Percentiles rank a stretch among this genome's conserved stretches.
Conservation (phyloP, 2,329 filamentous ascomycete species). For the Colletotrichum acutatum region DNA sequence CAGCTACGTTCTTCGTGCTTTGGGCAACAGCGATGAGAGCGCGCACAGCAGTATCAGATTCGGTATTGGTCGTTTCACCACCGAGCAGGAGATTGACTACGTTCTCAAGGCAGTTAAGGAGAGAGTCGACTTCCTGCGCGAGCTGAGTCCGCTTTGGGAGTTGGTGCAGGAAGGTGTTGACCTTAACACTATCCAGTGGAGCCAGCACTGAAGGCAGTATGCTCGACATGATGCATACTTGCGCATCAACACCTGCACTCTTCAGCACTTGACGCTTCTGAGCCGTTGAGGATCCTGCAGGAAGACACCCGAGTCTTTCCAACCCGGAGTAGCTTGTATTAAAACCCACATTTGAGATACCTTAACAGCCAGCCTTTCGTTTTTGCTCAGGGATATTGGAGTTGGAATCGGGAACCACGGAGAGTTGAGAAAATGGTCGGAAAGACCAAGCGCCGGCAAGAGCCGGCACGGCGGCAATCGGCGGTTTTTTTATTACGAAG, state of each 20-base stretch:
- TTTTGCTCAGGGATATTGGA: conserved; percentile 34
- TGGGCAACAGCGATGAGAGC: conserved; percentile 96
- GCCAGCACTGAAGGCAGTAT: conserved; percentile 77
- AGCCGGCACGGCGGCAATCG: background rate
- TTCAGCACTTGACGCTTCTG: background rate
- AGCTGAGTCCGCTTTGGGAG: conserved; percentile 97
- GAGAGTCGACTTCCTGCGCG: conserved; percentile 90
- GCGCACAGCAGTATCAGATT: conserved; percentile 98
- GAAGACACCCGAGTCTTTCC: conserved; percentile 2
- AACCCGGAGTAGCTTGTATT: conserved; percentile 26
- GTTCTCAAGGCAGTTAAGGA: conserved; percentile 94
- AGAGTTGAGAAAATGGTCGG: conserved; percentile 5
- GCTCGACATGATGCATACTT: background rate
- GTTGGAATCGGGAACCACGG: conserved; percentile 20
- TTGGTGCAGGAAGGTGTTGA: conserved; percentile 97
- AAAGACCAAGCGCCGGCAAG: conserved; percentile 1
- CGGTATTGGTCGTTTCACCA: conserved; percentile 96
- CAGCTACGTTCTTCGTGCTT: conserved; percentile 92
- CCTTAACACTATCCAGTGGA: conserved; percentile 97
- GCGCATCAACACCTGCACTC: background rate
- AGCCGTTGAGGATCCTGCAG: background rate
- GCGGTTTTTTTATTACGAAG: background rate
- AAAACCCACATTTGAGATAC: conserved; percentile 36
- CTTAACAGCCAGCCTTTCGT: conserved; percentile 31
- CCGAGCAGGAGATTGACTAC: conserved; percentile 95